Conservation (phyloP, 176 grass and related monocot genomes). For the Musa itinerans region DNA sequence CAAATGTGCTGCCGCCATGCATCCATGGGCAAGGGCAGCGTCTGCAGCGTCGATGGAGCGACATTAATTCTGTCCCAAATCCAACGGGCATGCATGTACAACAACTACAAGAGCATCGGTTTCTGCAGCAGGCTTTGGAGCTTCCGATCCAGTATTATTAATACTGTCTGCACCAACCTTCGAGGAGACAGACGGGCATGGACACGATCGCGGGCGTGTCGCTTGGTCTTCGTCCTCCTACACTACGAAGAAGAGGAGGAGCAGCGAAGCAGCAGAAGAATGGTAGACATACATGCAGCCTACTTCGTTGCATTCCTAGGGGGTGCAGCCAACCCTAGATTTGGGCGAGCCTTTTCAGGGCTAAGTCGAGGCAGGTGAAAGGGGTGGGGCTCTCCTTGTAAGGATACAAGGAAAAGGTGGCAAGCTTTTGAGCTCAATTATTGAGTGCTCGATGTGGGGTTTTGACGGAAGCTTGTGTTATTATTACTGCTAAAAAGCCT, state of each 20-base stretch:
- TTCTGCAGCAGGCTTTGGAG: not conserved
- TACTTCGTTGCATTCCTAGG: not conserved
- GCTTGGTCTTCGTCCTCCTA: too few relatives aligned
- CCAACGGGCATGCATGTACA: not conserved
- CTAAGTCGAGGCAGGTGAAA: constrained; percentile 9
- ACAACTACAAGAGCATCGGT: not conserved
- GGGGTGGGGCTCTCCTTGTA: constrained; percentile 7
- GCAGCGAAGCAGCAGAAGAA: too few relatives aligned
- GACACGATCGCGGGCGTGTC: too few relatives aligned
- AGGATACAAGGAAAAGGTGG: not conserved
- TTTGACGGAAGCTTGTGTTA: not conserved
- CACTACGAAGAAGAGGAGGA: too few relatives aligned
- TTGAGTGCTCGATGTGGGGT: constrained; percentile 1
- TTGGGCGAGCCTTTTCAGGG: constrained; percentile 6
- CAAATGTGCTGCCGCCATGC: not conserved
- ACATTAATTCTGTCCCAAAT: not conserved
- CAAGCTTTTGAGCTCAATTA: constrained; percentile 17
- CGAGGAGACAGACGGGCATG: too few relatives aligned
- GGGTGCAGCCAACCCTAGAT: not conserved
- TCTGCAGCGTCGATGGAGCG: too few relatives aligned
- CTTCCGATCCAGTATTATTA: too few relatives aligned
- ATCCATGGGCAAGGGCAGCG: not conserved
- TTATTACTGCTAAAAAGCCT: too few relatives aligned
- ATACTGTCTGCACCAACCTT: too few relatives aligned
- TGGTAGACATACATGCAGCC: not conserved